Base-by-base conservation (phyloP, 805 yeast species). In the Yarrowia osloensis region DNA sequence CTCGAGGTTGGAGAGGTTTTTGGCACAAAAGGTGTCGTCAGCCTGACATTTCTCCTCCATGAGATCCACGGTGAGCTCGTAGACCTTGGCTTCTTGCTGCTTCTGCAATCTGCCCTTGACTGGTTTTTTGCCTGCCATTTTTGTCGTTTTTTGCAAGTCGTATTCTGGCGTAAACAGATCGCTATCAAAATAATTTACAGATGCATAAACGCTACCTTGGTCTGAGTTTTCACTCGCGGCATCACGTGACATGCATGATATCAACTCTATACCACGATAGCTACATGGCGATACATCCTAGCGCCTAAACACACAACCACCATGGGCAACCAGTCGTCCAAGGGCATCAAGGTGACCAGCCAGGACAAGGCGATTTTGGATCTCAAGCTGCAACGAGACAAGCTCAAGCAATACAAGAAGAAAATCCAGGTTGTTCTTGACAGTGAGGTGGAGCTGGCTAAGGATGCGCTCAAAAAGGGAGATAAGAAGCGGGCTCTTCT, bases 291-390 rank as follows among this genome's bases (percentile, higher is more conserved):
- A 35, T 33, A 7, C 12, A 33, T 6, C 31, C 4, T 5, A 33
- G 19, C 39, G 5, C 17, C 39, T 5, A 17, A 39, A 52, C 12
- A 24, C 44, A 12, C 35, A 12, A 39, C 35, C 7, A 65, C 24
- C 44, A 82, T 83, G 85, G 79, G 78, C 19, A 68, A 72, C 47
- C 17, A 67, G 29, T 46, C 68, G 50, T 70, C 73, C 44, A 70
- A 73, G 68, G 71, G 52, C 8, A 29, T 74, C 39, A 87, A 85
- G 73, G 86, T 94, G 21, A 91, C 97, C 7, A 82, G 87, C 40
- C 93, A 92, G 71, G 99, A 95, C 74, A 85, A 81, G 73, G 97
- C 98, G 0, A 84, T 95, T 12, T 81, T 91, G 70, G 95, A 93
- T 74, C 81, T 95, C 71, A 95, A 95, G 75, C 80, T 89, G 42